Evolutionary conservation across 768 basidiomycete species (phyloP).

Genomic region (Xerocomus spinulosus): DNA sequence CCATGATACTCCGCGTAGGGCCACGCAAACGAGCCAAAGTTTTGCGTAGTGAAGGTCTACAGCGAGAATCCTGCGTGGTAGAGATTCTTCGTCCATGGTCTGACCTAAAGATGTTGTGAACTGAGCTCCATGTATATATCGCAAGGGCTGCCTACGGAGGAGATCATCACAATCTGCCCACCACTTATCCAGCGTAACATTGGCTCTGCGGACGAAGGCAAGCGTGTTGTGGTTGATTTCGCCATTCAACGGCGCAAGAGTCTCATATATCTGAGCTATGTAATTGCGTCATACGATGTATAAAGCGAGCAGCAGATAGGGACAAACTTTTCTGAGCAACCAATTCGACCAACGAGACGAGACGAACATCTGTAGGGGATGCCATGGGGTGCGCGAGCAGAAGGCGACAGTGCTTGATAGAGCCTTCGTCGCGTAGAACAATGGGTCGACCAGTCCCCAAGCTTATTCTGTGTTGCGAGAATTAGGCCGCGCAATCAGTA

Average conservation of each 20-base stretch:
- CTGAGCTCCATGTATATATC: background rate
- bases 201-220: constrained; percentile 83
- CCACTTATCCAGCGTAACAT: constrained; percentile 86
- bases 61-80: constrained; percentile 82
- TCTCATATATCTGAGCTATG: constrained; percentile 90
- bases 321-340: constrained; percentile 84
- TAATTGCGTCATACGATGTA: constrained; percentile 1
- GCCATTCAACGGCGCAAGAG: constrained; percentile 78
- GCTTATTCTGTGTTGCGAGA: constrained; percentile 59
- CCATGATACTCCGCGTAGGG: constrained; percentile 88
- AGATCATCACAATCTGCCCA: constrained; percentile 84
- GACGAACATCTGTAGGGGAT: constrained; percentile 83
- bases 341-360: constrained; percentile 84
- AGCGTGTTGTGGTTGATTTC: constrained; percentile 82
- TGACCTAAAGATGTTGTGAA: constrained; percentile 43
- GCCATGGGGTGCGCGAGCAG: constrained; percentile 82
- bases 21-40: constrained; percentile 91
- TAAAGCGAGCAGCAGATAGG: background rate
- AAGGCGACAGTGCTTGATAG: constrained; percentile 78
- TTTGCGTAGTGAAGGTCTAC: constrained; percentile 92
- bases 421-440: constrained; percentile 83
- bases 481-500: constrained; percentile 7
- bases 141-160: constrained; percentile 49
- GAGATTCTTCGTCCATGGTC: constrained; percentile 78
- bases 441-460: constrained; percentile 89